Evolutionary conservation across 1,284 basidiomycete genomes (phyloP).

Genomic region (Pseudomicrostroma phylloplanum): DNA sequence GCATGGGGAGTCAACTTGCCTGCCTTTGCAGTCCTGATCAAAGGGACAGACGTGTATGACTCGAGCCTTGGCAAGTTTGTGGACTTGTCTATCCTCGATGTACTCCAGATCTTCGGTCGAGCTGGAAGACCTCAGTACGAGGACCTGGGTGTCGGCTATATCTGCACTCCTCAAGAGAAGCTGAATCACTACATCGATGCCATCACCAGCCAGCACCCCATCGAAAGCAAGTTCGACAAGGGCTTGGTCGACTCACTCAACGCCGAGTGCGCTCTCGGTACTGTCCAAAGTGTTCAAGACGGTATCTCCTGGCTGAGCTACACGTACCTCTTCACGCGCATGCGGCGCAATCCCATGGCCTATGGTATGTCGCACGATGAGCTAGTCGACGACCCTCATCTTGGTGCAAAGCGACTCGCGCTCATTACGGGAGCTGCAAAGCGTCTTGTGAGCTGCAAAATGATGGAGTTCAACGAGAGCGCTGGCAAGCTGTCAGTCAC

Average conservation of each 20-base stretch:
- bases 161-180: conserved; percentile 90
- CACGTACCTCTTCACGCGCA: conserved; percentile 92
- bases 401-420: conserved; percentile 68
- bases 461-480: conserved; percentile 71
- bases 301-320: conserved; percentile 94
- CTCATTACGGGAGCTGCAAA: conserved; percentile 68
- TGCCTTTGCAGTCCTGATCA: conserved; percentile 93
- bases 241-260: conserved; percentile 90
- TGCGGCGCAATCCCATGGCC: conserved; percentile 83
- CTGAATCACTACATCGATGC: conserved; percentile 84
- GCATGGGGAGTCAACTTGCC: conserved; percentile 99
- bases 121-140: conserved; percentile 95
- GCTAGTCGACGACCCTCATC: conserved; percentile 67
- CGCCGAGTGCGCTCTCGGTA: conserved; percentile 90
- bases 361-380: conserved; percentile 77
- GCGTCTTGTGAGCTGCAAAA: conserved; percentile 67
- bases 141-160: conserved; percentile 90
- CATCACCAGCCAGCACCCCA: conserved; percentile 82
- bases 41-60: conserved; percentile 88
- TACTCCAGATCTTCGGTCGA: conserved; percentile 90
- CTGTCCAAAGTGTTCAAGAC: conserved; percentile 79
- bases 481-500: conserved; percentile 67
- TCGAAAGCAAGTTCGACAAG: conserved; percentile 80
- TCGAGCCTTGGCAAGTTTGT: conserved; percentile 60
- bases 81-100: conserved; percentile 90